Percentiles rank a stretch among this genome's conserved stretches.
Evolutionary conservation across 352 stramenopile genomes (phyloP).

Genomic region (Pythium grandisporangium): DNA sequence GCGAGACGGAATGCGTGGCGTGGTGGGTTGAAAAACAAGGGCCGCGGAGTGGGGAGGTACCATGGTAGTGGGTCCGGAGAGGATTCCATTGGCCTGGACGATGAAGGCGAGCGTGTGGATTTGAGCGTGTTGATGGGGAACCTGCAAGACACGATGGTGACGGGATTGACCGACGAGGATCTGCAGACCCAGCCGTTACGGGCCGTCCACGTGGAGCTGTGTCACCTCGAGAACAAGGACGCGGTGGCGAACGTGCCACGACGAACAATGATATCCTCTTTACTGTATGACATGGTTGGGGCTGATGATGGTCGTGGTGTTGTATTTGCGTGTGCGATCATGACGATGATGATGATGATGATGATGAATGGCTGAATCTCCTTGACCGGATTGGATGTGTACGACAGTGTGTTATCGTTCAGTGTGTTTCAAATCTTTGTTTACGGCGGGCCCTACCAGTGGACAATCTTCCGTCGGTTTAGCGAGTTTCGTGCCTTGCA

Average conservation of each 20-base stretch:
- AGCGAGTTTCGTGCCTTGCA: conserved; percentile 71
- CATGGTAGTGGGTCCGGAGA: no score
- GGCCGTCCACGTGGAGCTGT: conserved; percentile 74
- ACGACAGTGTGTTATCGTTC: conserved; percentile 70
- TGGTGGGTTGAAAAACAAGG: no score
- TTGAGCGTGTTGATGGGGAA: conserved; percentile 76
- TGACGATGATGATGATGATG: background rate
- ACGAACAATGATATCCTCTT: conserved; percentile 39
- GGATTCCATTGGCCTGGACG: conserved; percentile 20
- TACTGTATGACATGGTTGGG: no score
- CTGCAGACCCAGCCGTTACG: conserved; percentile 65
- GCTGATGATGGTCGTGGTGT: no score
- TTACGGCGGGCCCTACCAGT: conserved; percentile 79
- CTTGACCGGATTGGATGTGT: background rate
- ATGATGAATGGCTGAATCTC: conserved; percentile 1
- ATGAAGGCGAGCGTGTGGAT: conserved; percentile 62
- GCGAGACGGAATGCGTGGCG: conserved; percentile 24
- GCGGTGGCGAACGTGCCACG: conserved; percentile 68
- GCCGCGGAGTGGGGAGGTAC: no score
- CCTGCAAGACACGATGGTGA: conserved; percentile 70
- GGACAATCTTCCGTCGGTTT: conserved; percentile 79
- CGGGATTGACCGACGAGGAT: conserved; percentile 58
- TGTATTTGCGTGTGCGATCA: background rate
- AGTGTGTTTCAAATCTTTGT: conserved; percentile 79
- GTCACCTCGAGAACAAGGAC: conserved; percentile 83